Percentiles rank a stretch among this genome's conserved stretches.
phyloP scores from a whole-genome alignment of 1,139 yeast genomes.

The Candida sanyaensis region DNA sequence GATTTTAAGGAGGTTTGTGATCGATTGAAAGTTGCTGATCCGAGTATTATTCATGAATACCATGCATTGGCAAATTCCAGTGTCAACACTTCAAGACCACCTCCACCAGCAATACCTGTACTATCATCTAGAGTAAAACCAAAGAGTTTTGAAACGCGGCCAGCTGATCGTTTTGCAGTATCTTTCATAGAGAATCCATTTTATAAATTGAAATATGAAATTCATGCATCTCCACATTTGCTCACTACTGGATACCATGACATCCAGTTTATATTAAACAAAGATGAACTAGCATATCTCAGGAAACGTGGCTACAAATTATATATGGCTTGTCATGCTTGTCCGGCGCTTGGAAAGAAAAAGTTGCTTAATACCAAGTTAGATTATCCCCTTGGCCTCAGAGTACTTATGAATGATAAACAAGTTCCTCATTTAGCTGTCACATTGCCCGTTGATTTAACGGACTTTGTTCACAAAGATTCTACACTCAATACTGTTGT shows the following conservation, averaged over 20 bases:
- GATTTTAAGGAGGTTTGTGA: not conserved
- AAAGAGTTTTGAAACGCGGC: slow-evolving; percentile 41
- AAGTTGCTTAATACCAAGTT: slow-evolving; percentile 32
- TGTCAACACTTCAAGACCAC: slow-evolving; percentile 6
- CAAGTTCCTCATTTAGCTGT: slow-evolving; percentile 47
- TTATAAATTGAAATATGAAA: slow-evolving; percentile 42
- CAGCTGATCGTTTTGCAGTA: not conserved
- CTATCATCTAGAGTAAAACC: slow-evolving; percentile 20
- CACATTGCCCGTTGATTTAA: slow-evolving; percentile 65
- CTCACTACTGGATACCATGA: slow-evolving; percentile 34
- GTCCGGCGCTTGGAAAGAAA: slow-evolving; percentile 20
- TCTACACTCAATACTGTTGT: slow-evolving; percentile 42
- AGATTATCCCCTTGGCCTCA: slow-evolving; percentile 62
- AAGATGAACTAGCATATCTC: slow-evolving; percentile 29
- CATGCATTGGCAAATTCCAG: not conserved
- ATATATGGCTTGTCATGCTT: slow-evolving; percentile 49
- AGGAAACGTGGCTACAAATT: slow-evolving; percentile 28
- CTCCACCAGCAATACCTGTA: slow-evolving; percentile 7
- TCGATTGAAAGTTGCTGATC: not conserved
- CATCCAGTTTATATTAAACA: slow-evolving; percentile 40
- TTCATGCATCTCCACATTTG: slow-evolving; percentile 46
- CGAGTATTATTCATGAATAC: not conserved
- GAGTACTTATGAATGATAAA: slow-evolving; percentile 50
- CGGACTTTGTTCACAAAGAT: slow-evolving; percentile 36
- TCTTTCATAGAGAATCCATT: slow-evolving; percentile 36